Base-by-base conservation (phyloP, 495 filamentous ascomycete genomes). In the Aspergillus heteromorphus region DNA sequence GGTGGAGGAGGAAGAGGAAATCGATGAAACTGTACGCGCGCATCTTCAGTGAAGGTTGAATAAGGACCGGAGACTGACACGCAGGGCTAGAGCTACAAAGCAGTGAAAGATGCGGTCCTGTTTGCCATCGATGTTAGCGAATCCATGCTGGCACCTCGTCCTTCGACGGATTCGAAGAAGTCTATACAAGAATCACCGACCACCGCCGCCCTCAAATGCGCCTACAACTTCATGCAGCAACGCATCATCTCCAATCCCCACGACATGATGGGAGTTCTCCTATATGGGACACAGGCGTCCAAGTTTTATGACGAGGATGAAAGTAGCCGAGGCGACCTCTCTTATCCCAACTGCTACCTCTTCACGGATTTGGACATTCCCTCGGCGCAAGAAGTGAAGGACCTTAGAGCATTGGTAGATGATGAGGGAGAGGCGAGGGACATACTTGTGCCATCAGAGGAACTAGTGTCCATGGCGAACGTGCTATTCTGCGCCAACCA, bases 191-290 rank as follows among this genome's bases (percentile, higher is more conserved):
- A 90, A 59, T 85, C 83, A 18, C 83, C 92, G 1, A 74, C 85
- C 1, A 79, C 83, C 2, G 92, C 95, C 16, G 92, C 95, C 6
- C 76, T 99, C 21, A 95, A 95, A 76, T 96, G 91, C 64, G 92
- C 95, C 49, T 95, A 96, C 61, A 81, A 88, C 50, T 79, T 99
- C 50, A 96, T 97, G 87, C 92, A 97, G 72, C 92, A 96, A 71
- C 86, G 95, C 53, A 97, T 99, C 61, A 97, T 99, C 63, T 91
- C 91, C 2, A 92, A 92, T 57, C 95, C 95, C 0, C 89, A 85
- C 64, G 93, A 97, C 60, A 95, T 97, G 92, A 96, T 99, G 76
- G 92, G 92, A 3, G 86, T 99, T 8, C 67, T 99, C n/a, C 80
- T 99, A 7, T 97, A 93, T 57, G 91, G 91, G 11, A 97, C 92